Percentiles rank a stretch among this genome's conserved stretches.
Conservation (phyloP, 139 green algal genomes). For the Chlorella sp. region DNA sequence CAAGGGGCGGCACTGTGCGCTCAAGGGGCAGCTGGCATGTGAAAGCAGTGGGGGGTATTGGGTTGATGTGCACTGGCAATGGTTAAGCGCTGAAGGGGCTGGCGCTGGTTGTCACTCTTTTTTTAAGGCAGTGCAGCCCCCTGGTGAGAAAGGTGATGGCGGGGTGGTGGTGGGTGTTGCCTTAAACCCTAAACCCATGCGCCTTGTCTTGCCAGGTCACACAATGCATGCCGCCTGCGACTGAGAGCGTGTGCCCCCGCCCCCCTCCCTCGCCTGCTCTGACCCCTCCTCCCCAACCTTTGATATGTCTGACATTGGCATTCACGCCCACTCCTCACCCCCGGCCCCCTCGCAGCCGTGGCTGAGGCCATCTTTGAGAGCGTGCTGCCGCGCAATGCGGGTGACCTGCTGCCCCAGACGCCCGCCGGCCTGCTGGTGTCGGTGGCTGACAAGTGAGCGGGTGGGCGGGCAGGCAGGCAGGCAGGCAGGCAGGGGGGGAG, state of each 20-base stretch:
- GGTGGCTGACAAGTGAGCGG: slow-evolving; percentile 59
- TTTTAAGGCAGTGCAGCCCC: no score
- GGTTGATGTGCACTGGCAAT: no score
- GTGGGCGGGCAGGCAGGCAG: not conserved
- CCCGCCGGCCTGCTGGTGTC: slow-evolving; percentile 73
- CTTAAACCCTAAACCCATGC: no score
- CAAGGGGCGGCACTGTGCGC: no score
- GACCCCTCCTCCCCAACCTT: not conserved
- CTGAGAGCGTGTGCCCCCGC: not conserved
- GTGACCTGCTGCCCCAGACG: slow-evolving; percentile 78
- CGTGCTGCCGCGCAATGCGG: slow-evolving; percentile 84
- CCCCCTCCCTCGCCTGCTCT: not conserved
- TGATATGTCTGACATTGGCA: not conserved
- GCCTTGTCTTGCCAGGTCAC: no score
- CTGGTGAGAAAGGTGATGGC: no score
- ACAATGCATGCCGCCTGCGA: not conserved
- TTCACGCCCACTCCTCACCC: no score
- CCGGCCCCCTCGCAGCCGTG: slow-evolving; percentile 11
- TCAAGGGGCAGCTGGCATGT: no score
- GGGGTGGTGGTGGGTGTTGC: no score
- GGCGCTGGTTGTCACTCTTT: no score
- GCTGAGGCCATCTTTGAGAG: slow-evolving; percentile 88
- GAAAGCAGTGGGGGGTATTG: no score
- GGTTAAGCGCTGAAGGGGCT: no score
- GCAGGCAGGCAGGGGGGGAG: not conserved